phyloP scores from a whole-genome alignment of 169 alveolate genomes.

The Condylostoma magnum region DNA sequence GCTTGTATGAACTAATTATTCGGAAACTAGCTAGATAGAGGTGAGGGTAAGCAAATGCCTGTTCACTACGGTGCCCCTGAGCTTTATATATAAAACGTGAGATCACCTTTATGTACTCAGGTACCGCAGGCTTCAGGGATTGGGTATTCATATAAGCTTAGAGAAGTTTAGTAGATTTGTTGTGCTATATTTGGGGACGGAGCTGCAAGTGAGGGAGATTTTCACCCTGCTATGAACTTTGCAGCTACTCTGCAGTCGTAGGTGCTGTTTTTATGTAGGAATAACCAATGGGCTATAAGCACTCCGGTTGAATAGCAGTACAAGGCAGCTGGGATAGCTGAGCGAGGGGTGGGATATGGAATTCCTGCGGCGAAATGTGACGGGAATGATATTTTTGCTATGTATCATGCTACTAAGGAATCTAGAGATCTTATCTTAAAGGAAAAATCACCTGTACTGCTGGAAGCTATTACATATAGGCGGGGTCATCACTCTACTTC shows the following conservation, averaged over 20 bases:
- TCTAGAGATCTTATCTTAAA: constrained; percentile 87
- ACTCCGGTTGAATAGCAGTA: constrained; percentile 94
- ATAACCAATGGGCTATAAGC: constrained; percentile 94
- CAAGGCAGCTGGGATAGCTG: constrained; percentile 95
- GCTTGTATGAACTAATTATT: constrained; percentile 58
- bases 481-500: constrained; percentile 96
- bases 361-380: constrained; percentile 87
- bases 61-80: constrained; percentile 89
- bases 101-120: constrained; percentile 94
- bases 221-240: constrained; percentile 93
- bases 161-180: constrained; percentile 82
- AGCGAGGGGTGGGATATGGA: constrained; percentile 93
- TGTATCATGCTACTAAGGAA: constrained; percentile 85
- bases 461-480: constrained; percentile 94
- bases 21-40: constrained; percentile 84
- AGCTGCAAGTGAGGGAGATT: constrained; percentile 98
- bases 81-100: constrained; percentile 87
- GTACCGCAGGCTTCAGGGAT: constrained; percentile 96
- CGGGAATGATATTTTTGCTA: constrained; percentile 95
- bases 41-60: constrained; percentile 98
- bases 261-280: constrained; percentile 94
- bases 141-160: constrained; percentile 91
- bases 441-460: constrained; percentile 78
- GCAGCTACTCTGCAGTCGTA: constrained; percentile 91
- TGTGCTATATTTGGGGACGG: constrained; percentile 96